These are phyloP conservation scores for Yarrowia porcina DNA, from an alignment of 805 yeast genomes.

Conservation along the genomic window DNA sequence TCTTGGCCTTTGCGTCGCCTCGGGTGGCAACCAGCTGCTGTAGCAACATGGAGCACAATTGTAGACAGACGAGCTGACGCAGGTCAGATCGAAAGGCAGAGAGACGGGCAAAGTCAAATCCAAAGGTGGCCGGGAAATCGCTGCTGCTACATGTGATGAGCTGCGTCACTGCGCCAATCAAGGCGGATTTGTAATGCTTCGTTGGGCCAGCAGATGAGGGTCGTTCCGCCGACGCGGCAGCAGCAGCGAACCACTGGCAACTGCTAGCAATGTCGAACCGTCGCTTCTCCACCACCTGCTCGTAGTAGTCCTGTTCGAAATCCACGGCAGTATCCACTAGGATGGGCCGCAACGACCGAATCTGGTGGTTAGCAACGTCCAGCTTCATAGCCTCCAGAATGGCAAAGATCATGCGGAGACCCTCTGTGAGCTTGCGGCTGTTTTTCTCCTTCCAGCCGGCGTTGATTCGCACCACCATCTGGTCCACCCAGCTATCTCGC, in stretches of 20 bases:
- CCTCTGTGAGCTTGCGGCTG: constrained; percentile 58
- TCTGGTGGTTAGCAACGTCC: constrained; percentile 93
- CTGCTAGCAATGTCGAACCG: constrained; percentile 61
- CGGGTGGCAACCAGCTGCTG: constrained; percentile 53
- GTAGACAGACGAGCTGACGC: constrained; percentile 76
- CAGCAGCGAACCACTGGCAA: constrained; percentile 51
- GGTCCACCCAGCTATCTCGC: constrained; percentile 87
- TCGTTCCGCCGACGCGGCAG: not conserved
- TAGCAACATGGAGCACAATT: constrained; percentile 67
- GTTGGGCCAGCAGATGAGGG: not conserved
- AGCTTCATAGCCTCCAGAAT: constrained; percentile 91
- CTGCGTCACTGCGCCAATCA: constrained; percentile 41
- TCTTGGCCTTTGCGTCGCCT: constrained; percentile 37
- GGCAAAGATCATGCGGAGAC: constrained; percentile 71
- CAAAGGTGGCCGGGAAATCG: constrained; percentile 78
- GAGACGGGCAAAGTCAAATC: constrained; percentile 79
- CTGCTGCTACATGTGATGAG: constrained; percentile 58
- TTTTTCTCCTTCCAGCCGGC: constrained; percentile 45
- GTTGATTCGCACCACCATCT: constrained; percentile 62
- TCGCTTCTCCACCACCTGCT: constrained; percentile 44
- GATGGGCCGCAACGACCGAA: constrained; percentile 77
- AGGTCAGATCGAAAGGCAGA: constrained; percentile 79
- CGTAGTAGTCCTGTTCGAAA: constrained; percentile 78
- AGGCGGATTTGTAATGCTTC: constrained; percentile 31
- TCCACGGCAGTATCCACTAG: constrained; percentile 82